Evolutionary conservation across 148 eudicot genomes (phyloP).

Genomic region (Drosera capensis): DNA sequence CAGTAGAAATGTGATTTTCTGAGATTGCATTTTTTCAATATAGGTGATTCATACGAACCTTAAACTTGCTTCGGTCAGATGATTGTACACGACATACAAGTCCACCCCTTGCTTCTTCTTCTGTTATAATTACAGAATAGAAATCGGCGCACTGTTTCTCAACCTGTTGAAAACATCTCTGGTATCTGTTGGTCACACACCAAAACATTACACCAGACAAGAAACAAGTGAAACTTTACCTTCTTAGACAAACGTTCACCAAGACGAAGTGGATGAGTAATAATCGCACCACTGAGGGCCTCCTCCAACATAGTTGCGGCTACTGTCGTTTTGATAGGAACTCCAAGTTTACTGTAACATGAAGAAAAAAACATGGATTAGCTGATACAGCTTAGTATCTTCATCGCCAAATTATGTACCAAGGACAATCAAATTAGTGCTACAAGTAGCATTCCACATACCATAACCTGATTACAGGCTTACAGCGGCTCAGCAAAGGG

Average conservation of each 20-base stretch:
- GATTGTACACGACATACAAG: conserved; percentile 80
- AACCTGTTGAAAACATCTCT: conserved; percentile 39
- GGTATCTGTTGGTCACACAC: too few species aligned
- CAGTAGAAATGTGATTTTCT: too few species aligned
- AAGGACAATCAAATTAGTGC: neutral
- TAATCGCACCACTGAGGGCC: conserved; percentile 71
- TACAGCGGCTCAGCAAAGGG: too few species aligned
- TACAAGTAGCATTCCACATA: neutral
- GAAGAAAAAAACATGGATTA: conserved; percentile 3
- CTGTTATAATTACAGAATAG: conserved; percentile 72
- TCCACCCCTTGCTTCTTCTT: conserved; percentile 70
- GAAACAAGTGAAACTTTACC: conserved; percentile 24
- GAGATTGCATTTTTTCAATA: too few species aligned
- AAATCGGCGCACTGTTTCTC: conserved; percentile 92
- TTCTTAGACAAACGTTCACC: conserved; percentile 64
- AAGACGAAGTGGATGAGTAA: conserved; percentile 45
- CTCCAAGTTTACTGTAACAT: conserved; percentile 73
- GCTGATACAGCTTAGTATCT: neutral
- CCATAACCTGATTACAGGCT: neutral
- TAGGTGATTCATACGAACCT: conserved; percentile 59
- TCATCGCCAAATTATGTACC: neutral
- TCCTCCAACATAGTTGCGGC: conserved; percentile 93
- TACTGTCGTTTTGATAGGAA: conserved; percentile 90
- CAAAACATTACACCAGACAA: too few species aligned
- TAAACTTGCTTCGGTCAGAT: conserved; percentile 79